Conservation (phyloP, 768 basidiomycete species). For the Lactarius evosmus region DNA sequence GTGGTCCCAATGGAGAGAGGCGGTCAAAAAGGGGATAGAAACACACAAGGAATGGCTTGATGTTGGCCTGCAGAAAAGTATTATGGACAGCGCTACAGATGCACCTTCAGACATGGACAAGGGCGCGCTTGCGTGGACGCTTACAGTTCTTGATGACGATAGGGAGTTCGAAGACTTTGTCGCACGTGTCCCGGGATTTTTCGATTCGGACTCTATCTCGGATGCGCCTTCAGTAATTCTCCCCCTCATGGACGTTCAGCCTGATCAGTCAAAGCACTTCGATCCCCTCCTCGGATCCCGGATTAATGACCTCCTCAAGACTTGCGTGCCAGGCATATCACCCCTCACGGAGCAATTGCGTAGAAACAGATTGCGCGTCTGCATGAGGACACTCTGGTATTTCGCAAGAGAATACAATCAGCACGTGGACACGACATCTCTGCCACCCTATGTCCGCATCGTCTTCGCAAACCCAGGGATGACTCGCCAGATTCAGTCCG, state of each 20-base stretch:
- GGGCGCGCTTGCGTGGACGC: constrained; percentile 10
- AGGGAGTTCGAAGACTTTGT: constrained; percentile 13
- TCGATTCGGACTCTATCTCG: neutral
- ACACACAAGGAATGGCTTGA: constrained; percentile 8
- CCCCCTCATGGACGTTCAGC: neutral
- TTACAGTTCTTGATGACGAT: constrained; percentile 7
- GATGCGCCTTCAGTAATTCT: neutral
- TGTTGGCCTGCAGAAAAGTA: neutral
- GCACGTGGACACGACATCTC: too few relatives aligned
- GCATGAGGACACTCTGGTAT: constrained; percentile 13
- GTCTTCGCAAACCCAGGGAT: neutral
- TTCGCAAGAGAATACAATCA: neutral
- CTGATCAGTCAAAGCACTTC: neutral
- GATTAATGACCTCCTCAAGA: constrained; percentile 11
- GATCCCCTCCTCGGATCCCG: constrained; percentile 14
- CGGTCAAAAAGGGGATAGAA: neutral
- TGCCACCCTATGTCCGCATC: neutral
- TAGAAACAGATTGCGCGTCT: neutral
- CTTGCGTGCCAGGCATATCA: neutral
- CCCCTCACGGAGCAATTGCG: neutral
- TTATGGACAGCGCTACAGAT: neutral
- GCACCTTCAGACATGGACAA: neutral
- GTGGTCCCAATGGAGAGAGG: constrained; percentile 3
- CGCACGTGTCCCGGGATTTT: constrained; percentile 11
- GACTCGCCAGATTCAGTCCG: neutral